Base-by-base conservation (phyloP, 2,329 filamentous ascomycete species). In the Dissoconium aciculare region DNA sequence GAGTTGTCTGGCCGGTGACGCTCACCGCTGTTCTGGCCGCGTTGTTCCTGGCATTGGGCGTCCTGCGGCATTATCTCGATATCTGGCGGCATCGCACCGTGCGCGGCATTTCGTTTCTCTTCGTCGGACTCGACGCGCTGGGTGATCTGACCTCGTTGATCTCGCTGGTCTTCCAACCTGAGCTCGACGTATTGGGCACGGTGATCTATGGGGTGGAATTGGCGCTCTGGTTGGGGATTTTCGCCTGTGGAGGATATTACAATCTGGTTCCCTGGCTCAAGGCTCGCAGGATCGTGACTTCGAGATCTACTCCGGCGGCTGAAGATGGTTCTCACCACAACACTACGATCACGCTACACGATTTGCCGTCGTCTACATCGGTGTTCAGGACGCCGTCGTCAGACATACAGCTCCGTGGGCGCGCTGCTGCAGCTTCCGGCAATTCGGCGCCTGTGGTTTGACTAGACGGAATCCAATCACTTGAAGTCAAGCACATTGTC, bases 61-160 rank as follows among this genome's bases (percentile, higher is more conserved):
- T 81, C 0, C 53, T 78, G 5, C 57, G 69, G 2, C 74, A 81
- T 47, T 81, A 80, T 43, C 69, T 66, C 59, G 75, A 81, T 38
- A 79, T 82, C 12, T 78, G 69, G 44, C 47, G 62, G 2, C 67
- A 78, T 40, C 63, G 69, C 5, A 78, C 74, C 0, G 75, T 79
- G 2, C 62, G 73, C 9, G 75, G 76, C 5, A 79, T 81, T 21
- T 78, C 74, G 1, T 80, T 80, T 50, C 56, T 78, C 3, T 82
- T 81, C 40, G 74, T 78, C 0, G 70, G 60, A 2, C 75, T 81
- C 26, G 76, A 81, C 51, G 76, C 74, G 0, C 60, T 70, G 1
- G 76, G 76, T 0, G 76, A 81, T 48, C 48, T 81, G 3, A 74
- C 74, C 32, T 79, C 74, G 0, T 55, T 81, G 0, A 48, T 74